Percentiles rank a stretch among this genome's conserved stretches.
phyloP scores from a whole-genome alignment of 1,284 basidiomycete species.

The Irpex sp. region DNA sequence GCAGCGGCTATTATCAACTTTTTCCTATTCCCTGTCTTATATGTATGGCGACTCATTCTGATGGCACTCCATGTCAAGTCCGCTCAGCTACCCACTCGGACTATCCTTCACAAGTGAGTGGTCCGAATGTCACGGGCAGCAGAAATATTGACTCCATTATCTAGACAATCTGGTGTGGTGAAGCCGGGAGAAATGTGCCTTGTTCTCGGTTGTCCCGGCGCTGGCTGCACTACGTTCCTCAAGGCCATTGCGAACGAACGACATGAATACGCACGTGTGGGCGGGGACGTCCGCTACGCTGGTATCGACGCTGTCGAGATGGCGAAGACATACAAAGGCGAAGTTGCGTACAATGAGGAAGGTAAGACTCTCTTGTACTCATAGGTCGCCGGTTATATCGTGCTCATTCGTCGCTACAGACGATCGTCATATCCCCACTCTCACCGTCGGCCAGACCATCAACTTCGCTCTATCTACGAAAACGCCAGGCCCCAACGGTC shows the following conservation, averaged over 20 bases:
- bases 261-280: constrained; percentile 50
- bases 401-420: constrained; percentile 32
- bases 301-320: constrained; percentile 65
- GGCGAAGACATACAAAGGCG: constrained; percentile 68
- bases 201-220: constrained; percentile 79
- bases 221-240: constrained; percentile 78
- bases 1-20: constrained; percentile 58
- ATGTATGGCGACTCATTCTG: constrained; percentile 43
- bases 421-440: constrained; percentile 72
- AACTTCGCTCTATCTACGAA: constrained; percentile 63
- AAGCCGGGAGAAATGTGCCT: constrained; percentile 57
- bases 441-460: constrained; percentile 72
- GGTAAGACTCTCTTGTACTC: constrained; percentile 30
- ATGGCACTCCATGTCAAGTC: constrained; percentile 48
- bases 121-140: too few species aligned
- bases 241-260: constrained; percentile 73
- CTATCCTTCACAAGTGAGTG: constrained; percentile 63
- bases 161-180: constrained; percentile 67
- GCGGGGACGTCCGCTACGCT: constrained; percentile 70
- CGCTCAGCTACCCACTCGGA: constrained; percentile 39
- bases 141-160: constrained; percentile 6
- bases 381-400: neutral
- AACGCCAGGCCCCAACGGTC: constrained; percentile 67
- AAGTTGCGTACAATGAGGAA: constrained; percentile 82
- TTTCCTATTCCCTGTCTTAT: constrained; percentile 44